Evolutionary conservation across 192 early-diverging fungal species (phyloP), one percentile per base, ranked within the genome.

Genomic region (Geranomyces variabilis): DNA sequence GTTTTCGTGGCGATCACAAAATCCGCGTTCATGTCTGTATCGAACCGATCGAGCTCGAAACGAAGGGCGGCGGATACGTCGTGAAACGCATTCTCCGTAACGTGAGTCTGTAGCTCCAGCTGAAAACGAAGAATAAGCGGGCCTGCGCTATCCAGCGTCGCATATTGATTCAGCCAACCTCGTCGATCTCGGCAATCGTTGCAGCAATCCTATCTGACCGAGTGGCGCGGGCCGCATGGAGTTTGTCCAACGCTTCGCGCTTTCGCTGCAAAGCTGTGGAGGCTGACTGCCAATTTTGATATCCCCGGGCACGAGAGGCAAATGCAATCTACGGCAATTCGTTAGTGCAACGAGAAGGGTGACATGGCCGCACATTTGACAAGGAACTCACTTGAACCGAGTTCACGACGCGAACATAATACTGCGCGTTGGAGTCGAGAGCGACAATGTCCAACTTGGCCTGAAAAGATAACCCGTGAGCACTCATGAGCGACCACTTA

Each of bases 351-450:
- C 36, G 3, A 41, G 10, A n/a, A 63, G 57, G 58, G 60, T n/a
- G 59, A 1, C 45, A 29, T 49, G n/a, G 5, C 14, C 4, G 58
- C 58, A 26, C 19, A 4, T 53, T 3, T 53, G 51, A 53, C 46
- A 53, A n/a, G 9, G 4, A 31, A 24, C 60, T 29, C 29, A 89
- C 86, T 57, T 92, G 88, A 73, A 94, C 90, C 0, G 92, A 88
- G 6, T 87, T 90, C 67, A 94, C 92, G 67, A 92, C 84, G n/a
- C 92, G 88, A 74, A 95, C 85, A 73, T 96, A 92, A 74, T 96
- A 94, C 61, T 96, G 94, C 55, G 92, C 90, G 1, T 88, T 94
- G 60, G 89, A 83, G 76, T 89, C 89, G 61, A 95, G 77, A 6
- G 90, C 81, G 9, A 86, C 64, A 36, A 95, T 84, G 77, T 96